Evolutionary conservation across 2,329 filamentous ascomycete species (phyloP).

Genomic region (Neofusicoccum cordaticola): DNA sequence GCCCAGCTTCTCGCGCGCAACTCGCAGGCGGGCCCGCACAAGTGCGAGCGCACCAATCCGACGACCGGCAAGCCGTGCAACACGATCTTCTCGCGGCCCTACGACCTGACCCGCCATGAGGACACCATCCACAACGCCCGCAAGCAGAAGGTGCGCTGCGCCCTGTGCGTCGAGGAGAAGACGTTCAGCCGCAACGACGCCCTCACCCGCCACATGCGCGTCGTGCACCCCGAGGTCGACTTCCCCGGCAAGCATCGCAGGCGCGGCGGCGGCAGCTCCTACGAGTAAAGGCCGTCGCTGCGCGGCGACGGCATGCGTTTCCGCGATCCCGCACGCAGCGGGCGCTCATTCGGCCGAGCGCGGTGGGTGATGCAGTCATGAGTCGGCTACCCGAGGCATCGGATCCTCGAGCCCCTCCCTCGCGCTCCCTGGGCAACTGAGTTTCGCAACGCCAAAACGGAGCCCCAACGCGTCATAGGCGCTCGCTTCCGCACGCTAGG

Average conservation of each 20-base stretch:
- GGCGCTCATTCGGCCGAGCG: conserved; percentile 2
- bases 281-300: neutral
- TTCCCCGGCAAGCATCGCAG: conserved; percentile 65
- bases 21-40: conserved; percentile 88
- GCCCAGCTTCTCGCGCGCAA: conserved; percentile 62
- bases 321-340: neutral
- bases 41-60: conserved; percentile 89
- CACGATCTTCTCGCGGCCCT: conserved; percentile 89
- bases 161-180: conserved; percentile 92
- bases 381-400: conserved; percentile 8
- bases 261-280: conserved; percentile 33
- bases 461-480: conserved; percentile 11
- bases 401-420: conserved; percentile 10
- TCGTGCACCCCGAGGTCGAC: conserved; percentile 86
- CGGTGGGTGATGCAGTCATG: neutral
- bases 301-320: neutral
- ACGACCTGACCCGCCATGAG: conserved; percentile 94
- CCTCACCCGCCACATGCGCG: conserved; percentile 87
- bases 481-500: conserved; percentile 12
- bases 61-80: conserved; percentile 94
- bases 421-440: conserved; percentile 3
- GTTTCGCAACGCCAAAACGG: neutral
- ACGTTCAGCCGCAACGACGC: conserved; percentile 95
- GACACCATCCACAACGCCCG: conserved; percentile 95
- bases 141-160: conserved; percentile 92